Percentiles rank a stretch among this genome's conserved stretches.
These are phyloP conservation scores for Beauveria sp. DNA, from an alignment of 2,329 filamentous ascomycete genomes.

Conservation along the genomic window DNA sequence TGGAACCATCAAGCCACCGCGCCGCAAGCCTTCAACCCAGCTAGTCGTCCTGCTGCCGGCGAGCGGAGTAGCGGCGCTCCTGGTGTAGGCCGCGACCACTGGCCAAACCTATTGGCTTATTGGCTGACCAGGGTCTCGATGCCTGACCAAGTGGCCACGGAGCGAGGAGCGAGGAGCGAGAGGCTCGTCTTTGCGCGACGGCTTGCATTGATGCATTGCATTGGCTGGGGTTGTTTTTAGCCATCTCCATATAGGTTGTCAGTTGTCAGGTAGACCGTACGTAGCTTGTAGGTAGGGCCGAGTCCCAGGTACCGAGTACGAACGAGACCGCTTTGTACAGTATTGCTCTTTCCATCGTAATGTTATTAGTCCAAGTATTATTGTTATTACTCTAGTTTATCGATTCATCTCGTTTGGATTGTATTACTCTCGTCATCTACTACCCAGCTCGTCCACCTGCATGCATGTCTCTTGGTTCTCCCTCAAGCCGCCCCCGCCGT, in stretches of 20 bases:
- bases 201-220: conserved; percentile 8
- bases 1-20: conserved; percentile 8
- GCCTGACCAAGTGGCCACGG: neutral
- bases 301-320: neutral
- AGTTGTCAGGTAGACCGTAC: too few species aligned
- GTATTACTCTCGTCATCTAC: neutral
- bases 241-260: neutral
- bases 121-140: neutral
- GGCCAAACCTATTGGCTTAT: conserved; percentile 7
- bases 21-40: neutral
- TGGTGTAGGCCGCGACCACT: conserved; percentile 1
- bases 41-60: neutral
- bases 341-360: neutral
- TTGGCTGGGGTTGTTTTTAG: conserved; percentile 5
- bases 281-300: too few species aligned
- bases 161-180: too few species aligned
- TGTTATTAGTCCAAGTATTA: neutral
- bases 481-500: neutral
- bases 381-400: neutral
- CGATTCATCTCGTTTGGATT: neutral
- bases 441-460: neutral
- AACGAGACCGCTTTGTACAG: neutral
- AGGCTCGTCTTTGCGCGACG: neutral
- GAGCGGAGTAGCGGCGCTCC: neutral
- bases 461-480: neutral